phyloP scores from a whole-genome alignment of 495 filamentous ascomycete genomes.

The Penicillium maclennaniae region DNA sequence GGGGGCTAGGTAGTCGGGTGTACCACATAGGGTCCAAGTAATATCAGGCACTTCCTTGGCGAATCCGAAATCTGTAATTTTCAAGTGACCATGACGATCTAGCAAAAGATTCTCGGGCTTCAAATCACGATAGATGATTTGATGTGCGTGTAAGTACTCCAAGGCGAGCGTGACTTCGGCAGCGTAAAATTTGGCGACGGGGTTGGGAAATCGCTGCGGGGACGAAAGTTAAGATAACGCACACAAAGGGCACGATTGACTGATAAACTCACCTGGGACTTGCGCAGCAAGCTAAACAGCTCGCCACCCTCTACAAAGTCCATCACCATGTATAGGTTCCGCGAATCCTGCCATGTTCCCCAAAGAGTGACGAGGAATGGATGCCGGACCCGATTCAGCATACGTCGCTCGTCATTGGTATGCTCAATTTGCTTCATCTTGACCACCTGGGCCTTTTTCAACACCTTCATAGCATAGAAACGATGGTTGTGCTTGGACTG shows the following conservation, averaged over 20 bases:
- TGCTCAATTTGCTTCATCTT: constrained; percentile 99
- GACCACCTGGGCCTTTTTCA: constrained; percentile 97
- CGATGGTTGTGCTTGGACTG: constrained; percentile 96
- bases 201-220: constrained; percentile 89
- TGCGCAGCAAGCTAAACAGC: constrained; percentile 89
- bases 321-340: constrained; percentile 99
- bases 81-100: constrained; percentile 93
- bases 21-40: constrained; percentile 97
- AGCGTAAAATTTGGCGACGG: constrained; percentile 98
- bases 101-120: constrained; percentile 96
- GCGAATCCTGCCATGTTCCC: constrained; percentile 95
- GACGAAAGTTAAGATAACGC: not conserved
- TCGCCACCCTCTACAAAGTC: constrained; percentile 99
- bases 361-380: constrained; percentile 96
- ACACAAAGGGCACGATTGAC: not conserved
- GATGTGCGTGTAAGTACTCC: constrained; percentile 89
- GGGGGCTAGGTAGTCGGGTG: constrained; percentile 96
- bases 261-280: constrained; percentile 76
- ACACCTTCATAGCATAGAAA: constrained; percentile 95
- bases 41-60: constrained; percentile 98
- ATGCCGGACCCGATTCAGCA: constrained; percentile 93
- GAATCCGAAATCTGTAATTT: constrained; percentile 99
- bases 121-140: constrained; percentile 96
- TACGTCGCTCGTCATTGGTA: constrained; percentile 93
- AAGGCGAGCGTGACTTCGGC: constrained; percentile 94